These are phyloP conservation scores for Posidonia oceanica DNA, from an alignment of 116 monocot species.

Conservation along the genomic window DNA sequence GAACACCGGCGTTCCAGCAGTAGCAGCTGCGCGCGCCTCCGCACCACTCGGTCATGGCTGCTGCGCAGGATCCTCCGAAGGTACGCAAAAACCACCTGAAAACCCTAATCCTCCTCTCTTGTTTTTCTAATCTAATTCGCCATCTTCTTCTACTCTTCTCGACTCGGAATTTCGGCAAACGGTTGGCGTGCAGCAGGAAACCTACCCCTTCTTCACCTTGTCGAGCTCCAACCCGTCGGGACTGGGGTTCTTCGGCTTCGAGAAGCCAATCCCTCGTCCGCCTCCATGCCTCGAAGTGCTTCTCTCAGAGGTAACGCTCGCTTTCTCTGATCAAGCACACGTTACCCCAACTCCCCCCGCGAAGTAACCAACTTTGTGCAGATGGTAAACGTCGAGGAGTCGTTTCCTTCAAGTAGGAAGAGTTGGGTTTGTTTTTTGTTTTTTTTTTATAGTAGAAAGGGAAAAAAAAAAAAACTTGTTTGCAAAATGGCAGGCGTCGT, in stretches of 20 bases:
- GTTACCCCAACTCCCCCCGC: neutral
- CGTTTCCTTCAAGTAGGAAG: neutral
- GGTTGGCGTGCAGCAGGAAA: constrained; percentile 15
- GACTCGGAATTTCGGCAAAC: neutral
- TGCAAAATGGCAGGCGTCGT: constrained; percentile 11
- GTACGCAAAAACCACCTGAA: neutral
- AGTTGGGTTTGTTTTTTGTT: neutral
- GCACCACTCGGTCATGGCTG: neutral
- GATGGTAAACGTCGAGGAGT: neutral
- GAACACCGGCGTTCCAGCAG: too few species aligned
- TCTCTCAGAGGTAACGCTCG: constrained; percentile 31
- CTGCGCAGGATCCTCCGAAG: neutral
- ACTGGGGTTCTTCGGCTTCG: constrained; percentile 24
- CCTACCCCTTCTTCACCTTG: constrained; percentile 36
- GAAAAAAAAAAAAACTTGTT: too few species aligned
- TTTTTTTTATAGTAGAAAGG: neutral
- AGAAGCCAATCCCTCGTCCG: constrained; percentile 26
- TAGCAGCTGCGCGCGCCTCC: neutral
- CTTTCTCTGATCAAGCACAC: too few species aligned
- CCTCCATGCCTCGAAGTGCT: constrained; percentile 49
- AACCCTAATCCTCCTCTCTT: neutral
- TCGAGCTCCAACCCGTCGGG: constrained; percentile 10
- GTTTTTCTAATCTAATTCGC: neutral
- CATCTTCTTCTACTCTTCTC: too few species aligned
- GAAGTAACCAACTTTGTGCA: too few species aligned